Conservation (phyloP, 208 protist genomes). For the Herpetomonas samuelpessoai region DNA sequence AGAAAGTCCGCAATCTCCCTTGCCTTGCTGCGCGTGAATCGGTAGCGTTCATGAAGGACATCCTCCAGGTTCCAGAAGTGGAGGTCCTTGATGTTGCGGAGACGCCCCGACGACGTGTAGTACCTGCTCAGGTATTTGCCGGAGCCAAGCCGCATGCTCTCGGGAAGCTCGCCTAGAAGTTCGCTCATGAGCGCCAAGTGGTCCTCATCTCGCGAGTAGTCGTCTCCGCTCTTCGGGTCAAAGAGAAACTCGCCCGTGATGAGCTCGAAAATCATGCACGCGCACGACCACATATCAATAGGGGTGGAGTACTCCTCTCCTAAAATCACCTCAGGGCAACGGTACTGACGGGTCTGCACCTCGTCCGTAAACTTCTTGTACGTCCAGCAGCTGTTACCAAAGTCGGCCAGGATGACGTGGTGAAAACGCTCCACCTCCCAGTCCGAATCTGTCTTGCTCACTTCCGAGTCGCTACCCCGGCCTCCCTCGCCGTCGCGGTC, state of each 20-base stretch:
- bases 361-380: conserved; percentile 96
- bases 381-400: conserved; percentile 98
- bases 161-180: conserved; percentile 89
- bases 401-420: conserved; percentile 96
- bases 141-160: conserved; percentile 74
- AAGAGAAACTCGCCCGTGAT: conserved; percentile 94
- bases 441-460: conserved; percentile 78
- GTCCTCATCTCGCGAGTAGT: conserved; percentile 89
- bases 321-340: conserved; percentile 92
- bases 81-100: conserved; percentile 81
- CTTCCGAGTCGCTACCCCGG: conserved; percentile 25
- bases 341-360: conserved; percentile 93
- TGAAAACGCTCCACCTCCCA: conserved; percentile 85
- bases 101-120: conserved; percentile 80
- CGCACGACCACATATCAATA: conserved; percentile 93
- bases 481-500: conserved; percentile 11
- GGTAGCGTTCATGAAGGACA: conserved; percentile 93
- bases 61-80: conserved; percentile 81
- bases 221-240: conserved; percentile 90
- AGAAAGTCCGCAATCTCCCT: conserved; percentile 93
- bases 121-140: conserved; percentile 77
- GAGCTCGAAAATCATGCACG: conserved; percentile 94
- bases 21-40: conserved; percentile 87
- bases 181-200: conserved; percentile 95
- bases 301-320: conserved; percentile 79